Conservation (phyloP, 805 yeast genomes). For the Clavispora vitiphila region DNA sequence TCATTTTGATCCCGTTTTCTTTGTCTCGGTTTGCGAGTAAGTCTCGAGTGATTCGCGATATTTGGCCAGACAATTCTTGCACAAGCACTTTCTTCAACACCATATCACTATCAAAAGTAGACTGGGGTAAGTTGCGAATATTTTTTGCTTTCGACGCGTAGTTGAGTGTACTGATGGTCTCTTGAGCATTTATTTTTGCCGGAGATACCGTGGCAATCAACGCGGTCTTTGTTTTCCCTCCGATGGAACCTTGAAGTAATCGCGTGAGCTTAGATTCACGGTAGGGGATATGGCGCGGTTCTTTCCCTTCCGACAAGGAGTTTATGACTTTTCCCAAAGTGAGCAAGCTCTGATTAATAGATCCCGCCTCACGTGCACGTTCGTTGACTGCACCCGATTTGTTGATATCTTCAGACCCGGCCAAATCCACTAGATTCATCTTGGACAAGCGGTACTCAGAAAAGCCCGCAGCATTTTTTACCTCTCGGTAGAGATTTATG, state of each 20-base stretch:
- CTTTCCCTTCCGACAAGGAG: slow-evolving; percentile 30
- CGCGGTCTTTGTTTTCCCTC: slow-evolving; percentile 84
- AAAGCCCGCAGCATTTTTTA: slow-evolving; percentile 22
- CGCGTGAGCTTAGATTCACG: slow-evolving; percentile 76
- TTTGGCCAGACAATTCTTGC: slow-evolving; percentile 51
- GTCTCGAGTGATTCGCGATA: slow-evolving; percentile 53
- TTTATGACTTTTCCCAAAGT: slow-evolving; percentile 89
- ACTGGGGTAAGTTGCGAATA: slow-evolving; percentile 58
- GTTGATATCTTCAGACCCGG: slow-evolving; percentile 88
- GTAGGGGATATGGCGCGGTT: slow-evolving; percentile 68
- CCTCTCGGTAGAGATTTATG: slow-evolving; percentile 48
- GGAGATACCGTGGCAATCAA: slow-evolving; percentile 86
- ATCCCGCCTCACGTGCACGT: slow-evolving; percentile 90
- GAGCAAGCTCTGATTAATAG: slow-evolving; percentile 81
- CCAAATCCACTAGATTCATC: slow-evolving; percentile 84
- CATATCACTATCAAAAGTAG: slow-evolving; percentile 36
- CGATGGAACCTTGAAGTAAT: slow-evolving; percentile 72
- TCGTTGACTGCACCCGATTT: slow-evolving; percentile 83
- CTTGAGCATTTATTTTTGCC: slow-evolving; percentile 70
- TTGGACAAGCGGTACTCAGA: slow-evolving; percentile 46
- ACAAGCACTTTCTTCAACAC: slow-evolving; percentile 49
- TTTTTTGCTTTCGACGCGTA: slow-evolving; percentile 85
- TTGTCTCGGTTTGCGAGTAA: slow-evolving; percentile 55
- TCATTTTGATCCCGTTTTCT: slow-evolving; percentile 59
- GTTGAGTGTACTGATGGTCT: slow-evolving; percentile 78